Conservation (phyloP, 2,329 filamentous ascomycete genomes). For the Cryoendolithus antarcticus region DNA sequence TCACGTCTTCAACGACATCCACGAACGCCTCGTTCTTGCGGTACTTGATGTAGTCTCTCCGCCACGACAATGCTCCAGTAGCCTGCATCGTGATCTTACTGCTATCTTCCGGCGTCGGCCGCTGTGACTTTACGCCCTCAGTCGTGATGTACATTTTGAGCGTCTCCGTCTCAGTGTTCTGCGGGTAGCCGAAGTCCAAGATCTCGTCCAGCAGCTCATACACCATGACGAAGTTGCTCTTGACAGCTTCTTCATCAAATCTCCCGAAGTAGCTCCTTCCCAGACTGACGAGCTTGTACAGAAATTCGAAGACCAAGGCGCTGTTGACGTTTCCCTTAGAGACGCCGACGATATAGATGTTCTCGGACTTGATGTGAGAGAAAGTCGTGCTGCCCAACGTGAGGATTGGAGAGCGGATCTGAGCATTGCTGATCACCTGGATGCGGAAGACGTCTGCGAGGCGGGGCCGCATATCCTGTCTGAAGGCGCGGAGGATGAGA, state of each 20-base stretch:
- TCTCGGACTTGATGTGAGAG: slow-evolving; percentile 98
- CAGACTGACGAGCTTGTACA: slow-evolving; percentile 81
- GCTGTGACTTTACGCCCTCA: slow-evolving; percentile 89
- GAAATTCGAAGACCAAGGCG: slow-evolving; percentile 92
- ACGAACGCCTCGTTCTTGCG: slow-evolving; percentile 99
- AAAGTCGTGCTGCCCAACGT: slow-evolving; percentile 97
- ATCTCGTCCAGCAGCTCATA: slow-evolving; percentile 98
- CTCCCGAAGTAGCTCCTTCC: slow-evolving; percentile 97
- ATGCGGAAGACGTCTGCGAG: slow-evolving; percentile 99
- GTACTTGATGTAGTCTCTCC: slow-evolving; percentile 95
- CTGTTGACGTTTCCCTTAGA: slow-evolving; percentile 99
- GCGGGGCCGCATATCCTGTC: slow-evolving; percentile 93
- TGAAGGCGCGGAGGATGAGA: slow-evolving; percentile 97
- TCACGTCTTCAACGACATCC: slow-evolving; percentile 98
- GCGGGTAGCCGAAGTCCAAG: slow-evolving; percentile 95
- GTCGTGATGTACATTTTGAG: slow-evolving; percentile 99
- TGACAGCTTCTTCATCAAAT: slow-evolving; percentile 97
- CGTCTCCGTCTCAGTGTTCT: slow-evolving; percentile 98
- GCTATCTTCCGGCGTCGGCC: slow-evolving; percentile 69
- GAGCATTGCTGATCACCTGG: slow-evolving; percentile 92
- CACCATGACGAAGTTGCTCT: slow-evolving; percentile 98
- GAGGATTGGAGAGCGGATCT: slow-evolving; percentile 93
- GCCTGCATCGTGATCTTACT: slow-evolving; percentile 99
- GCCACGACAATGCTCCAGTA: slow-evolving; percentile 91
- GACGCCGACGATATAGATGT: slow-evolving; percentile 94